Base-by-base conservation (phyloP, 768 basidiomycete genomes). In the Favolaschia claudopus region DNA sequence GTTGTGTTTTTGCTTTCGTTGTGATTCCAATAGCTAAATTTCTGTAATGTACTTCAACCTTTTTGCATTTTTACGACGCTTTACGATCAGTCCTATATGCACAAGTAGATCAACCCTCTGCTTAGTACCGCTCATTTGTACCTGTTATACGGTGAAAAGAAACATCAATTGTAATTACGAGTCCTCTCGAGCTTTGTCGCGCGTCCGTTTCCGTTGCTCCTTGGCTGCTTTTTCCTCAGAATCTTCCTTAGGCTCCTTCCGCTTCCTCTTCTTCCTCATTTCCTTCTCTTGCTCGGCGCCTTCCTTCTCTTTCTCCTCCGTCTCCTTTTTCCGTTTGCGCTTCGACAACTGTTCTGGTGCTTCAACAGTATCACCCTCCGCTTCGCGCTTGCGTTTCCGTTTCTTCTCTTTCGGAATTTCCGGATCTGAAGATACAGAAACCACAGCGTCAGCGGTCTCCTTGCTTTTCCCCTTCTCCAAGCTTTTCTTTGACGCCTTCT, bases 261-360 rank as follows among this genome's bases (percentile, higher is more conserved):
- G 49, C 39, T 66, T 58, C 51, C 63, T 70, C 53, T 53, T 62
- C 37, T 66, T 68, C 58, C 62, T 67, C 58, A 54, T 45, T 58
- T 55, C 56, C 27, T 24, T 39, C 27, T 45, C 32, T 36, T 27
- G 37, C 45, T 54, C 42, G n/a, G 49, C 10, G 44, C 48, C 55
- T 27, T 14, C 28, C 19, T 17, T 15, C 31, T 60, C 54, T 28
- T 33, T 28, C 39, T n/a, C 24, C 19, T 63, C 54, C 29, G 20
- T 45, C 15, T 39, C 52, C 36, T 61, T 62, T 14, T 47, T 45
- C 5, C 22, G 22, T 1, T n/a, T n/a, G n/a, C n/a, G n/a, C n/a
- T n/a, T 29, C 53, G 15, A 20, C 37, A 7, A 15, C 22, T 40
- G n/a, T 7, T 12, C 29, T 10, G 14, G 9, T 28, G 10, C 9